Evolutionary conservation across 805 yeast species (phyloP), one percentile per base, ranked within the genome.

Genomic region (Candida lessepsii): DNA sequence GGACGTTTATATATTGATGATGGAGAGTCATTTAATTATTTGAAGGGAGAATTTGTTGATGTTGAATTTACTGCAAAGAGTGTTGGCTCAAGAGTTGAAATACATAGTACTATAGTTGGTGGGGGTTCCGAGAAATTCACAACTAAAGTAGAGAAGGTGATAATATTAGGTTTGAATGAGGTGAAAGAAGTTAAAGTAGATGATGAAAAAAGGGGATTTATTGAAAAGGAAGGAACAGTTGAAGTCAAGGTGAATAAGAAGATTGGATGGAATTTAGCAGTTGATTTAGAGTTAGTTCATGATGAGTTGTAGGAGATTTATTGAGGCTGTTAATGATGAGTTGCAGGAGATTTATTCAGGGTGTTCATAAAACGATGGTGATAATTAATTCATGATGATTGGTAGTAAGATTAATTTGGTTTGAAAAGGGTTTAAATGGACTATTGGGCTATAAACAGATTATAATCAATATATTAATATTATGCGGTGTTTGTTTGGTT

Each of bases 1-100:
- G 85, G 86, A 2, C 58, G 63, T 13, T 57, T 90, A 23, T 90
- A 89, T 57, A 60, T 84, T 26, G 98, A 90, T 58, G 98, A 90
- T 60, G 96, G 95, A 11, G 85, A 81, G 50, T 71, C 90, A 0
- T 86, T 74, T 49, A 75, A 68, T 31, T 79, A 79, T 55, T 42
- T 57, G 23, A 49, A 63, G 2, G 84, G 83, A 5, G 80, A 77
- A 19, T 57, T 65, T 31, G 53, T 78, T 2, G 48, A 47, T 2
- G 65, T 48, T 14, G 10, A 13, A 14, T 30, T 32, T 17, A 14
- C 19, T 7, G 43, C 42, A 3, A 20, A 80, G 3, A 20, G 14
- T 21, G 8, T 9, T 5, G 35, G 23, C 9, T 13, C 19, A 3
- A 18, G 15, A 9, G 42, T 42, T 6, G 18, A 10, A 2, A 48